Percentiles rank a stretch among this genome's conserved stretches.
Evolutionary conservation across 73 alveolate species (phyloP).

Genomic region (Paramecium primaurelia): DNA sequence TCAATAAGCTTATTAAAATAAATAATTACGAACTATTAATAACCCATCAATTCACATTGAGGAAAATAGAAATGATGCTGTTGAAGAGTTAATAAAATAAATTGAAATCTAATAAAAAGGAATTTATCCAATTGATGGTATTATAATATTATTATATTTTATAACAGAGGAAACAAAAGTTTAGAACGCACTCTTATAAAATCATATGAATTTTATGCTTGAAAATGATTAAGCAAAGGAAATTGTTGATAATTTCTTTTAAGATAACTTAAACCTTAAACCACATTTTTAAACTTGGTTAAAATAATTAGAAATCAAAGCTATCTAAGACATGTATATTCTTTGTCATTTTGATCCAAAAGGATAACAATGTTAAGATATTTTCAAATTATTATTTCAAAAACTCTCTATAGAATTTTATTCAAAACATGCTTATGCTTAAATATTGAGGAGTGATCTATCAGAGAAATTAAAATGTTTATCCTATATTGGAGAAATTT

Average conservation of each 20-base stretch:
- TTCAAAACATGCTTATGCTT: constrained; percentile 12
- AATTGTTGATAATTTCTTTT: background rate
- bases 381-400: background rate
- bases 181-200: background rate
- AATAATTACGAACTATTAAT: background rate
- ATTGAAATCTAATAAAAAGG: background rate
- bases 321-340: background rate
- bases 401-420: constrained; percentile 14
- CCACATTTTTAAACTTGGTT: constrained; percentile 10
- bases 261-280: background rate
- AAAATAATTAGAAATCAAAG: background rate
- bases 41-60: background rate
- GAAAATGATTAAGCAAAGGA: background rate
- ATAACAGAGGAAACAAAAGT: background rate
- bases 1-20: constrained; percentile 10
- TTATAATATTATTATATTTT: background rate
- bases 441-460: background rate
- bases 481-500: background rate
- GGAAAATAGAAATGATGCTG: background rate
- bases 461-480: background rate
- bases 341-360: background rate
- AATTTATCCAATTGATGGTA: background rate
- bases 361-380: background rate
- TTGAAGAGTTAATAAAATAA: background rate
- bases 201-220: background rate